Evolutionary conservation across 2,329 filamentous ascomycete species (phyloP), one percentile per base, ranked within the genome.

Genomic region (Aspergillus unguis): DNA sequence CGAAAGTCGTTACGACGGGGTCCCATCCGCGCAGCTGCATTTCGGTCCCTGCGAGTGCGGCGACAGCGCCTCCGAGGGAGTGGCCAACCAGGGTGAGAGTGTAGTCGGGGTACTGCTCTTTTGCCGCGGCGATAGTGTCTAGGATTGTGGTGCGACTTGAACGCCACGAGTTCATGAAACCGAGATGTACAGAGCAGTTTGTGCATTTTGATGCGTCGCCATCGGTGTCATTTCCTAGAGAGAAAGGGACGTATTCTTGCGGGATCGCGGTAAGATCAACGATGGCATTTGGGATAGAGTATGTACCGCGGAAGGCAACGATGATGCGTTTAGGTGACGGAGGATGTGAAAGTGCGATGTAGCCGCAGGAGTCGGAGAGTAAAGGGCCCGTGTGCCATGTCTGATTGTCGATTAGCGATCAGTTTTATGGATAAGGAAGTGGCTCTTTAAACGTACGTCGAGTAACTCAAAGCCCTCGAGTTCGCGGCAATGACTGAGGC

Each of bases 151-250:
- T 74, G 44, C 90, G 82, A 0, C 92, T 88, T 64, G 85, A 84
- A 46, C 80, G 76, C 92, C 94, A 99, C 0, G 90, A 92, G 11
- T 81, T 79, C 66, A 94, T 82, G 71, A 99, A 99, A 17, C 94
- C 94, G 55, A 84, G 85, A 68, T 99, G 94, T 1, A 97, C 92
- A 4, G 89, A 95, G 71, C 94, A 99, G 69, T 96, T 92, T 5
- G 76, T 70, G 71, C 94, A 99, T 60, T 79, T 81, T 26, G 80
- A 77, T 36, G 78, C 67, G 66, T 43, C 60, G 23, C 72, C 69
- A 17, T 73, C 69, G 25, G 47, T 49, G 11, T 31, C 32, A 6
- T 49, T 49, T 10, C 76, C 78, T 79, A 88, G 37, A 3, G 52
- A 87, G 67, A 96, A 99, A 0, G 94, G 92, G 1, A 91, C 82